These are phyloP conservation scores for Xylaria sp. DNA, from an alignment of 2,329 filamentous ascomycete genomes.

Conservation along the genomic window DNA sequence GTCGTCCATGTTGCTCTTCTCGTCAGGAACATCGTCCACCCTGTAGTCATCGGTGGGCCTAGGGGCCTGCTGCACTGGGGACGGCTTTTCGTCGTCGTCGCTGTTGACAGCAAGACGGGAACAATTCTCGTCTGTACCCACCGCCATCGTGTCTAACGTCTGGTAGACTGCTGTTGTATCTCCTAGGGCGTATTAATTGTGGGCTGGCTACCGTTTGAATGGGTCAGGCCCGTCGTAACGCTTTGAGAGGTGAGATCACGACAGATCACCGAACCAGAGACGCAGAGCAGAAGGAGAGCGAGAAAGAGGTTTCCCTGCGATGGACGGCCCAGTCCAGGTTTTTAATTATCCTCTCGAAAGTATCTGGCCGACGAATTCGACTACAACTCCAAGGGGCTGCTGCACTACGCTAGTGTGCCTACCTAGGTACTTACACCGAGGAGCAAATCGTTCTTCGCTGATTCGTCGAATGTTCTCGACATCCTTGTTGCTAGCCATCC, in stretches of 20 bases:
- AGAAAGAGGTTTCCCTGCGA: slow-evolving; percentile 4
- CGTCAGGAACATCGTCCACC: slow-evolving; percentile 29
- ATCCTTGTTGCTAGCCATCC: slow-evolving; percentile 26
- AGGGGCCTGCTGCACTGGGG: slow-evolving; percentile 28
- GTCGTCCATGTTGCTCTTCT: slow-evolving; percentile 45
- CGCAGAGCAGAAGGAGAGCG: neutral
- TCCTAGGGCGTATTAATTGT: slow-evolving; percentile 28
- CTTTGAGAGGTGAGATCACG: slow-evolving; percentile 1
- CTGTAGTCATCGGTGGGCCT: slow-evolving; percentile 23
- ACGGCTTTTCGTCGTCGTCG: slow-evolving; percentile 33
- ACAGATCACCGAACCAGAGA: slow-evolving; percentile 16
- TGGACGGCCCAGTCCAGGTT: neutral
- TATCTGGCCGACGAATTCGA: slow-evolving; percentile 7
- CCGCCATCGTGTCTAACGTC: slow-evolving; percentile 31
- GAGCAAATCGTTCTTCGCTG: slow-evolving; percentile 23
- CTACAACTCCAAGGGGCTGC: slow-evolving; percentile 1
- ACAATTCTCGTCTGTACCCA: slow-evolving; percentile 35
- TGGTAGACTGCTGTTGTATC: slow-evolving; percentile 6
- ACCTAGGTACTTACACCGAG: neutral
- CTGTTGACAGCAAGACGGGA: slow-evolving; percentile 8
- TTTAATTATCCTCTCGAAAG: neutral
- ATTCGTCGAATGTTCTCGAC: slow-evolving; percentile 25
- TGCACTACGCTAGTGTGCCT: neutral
- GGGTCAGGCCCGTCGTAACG: slow-evolving; percentile 2
- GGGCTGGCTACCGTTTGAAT: slow-evolving; percentile 21